Evolutionary conservation across 169 alveolate species (phyloP).

Genomic region (Plasmodium sp.): DNA sequence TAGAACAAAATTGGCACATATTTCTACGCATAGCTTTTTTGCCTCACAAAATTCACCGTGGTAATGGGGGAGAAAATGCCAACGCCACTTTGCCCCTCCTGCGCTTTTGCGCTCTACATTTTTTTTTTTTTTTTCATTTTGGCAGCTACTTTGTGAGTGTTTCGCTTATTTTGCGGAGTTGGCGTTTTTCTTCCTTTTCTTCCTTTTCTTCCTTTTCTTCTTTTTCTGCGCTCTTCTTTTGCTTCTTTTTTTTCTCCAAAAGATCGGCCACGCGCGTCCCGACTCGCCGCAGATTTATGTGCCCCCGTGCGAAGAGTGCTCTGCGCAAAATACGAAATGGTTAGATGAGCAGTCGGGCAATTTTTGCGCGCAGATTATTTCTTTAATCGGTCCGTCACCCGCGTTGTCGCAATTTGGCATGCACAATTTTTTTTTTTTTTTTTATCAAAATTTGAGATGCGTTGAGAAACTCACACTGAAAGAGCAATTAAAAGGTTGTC

Average conservation of each 20-base stretch:
- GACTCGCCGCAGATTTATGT: neutral
- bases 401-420: neutral
- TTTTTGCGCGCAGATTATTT: neutral
- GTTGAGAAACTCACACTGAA: too few species aligned
- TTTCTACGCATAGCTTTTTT: neutral
- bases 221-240: neutral
- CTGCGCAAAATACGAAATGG: neutral
- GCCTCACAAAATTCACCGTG: neutral
- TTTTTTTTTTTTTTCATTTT: neutral
- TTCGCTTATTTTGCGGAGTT: neutral
- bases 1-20: neutral
- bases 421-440: neutral
- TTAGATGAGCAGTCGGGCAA: neutral
- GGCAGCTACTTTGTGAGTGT: neutral
- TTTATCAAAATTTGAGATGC: too few species aligned
- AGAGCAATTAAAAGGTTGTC: too few species aligned
- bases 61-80: neutral
- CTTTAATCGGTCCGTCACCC: neutral
- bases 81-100: neutral
- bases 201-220: neutral
- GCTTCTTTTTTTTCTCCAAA: neutral
- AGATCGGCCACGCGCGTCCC: neutral
- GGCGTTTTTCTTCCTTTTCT: neutral
- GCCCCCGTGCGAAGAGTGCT: neutral
- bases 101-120: neutral